phyloP scores from a whole-genome alignment of 2,329 filamentous ascomycete genomes.

The Cucurbitaria berberidis region DNA sequence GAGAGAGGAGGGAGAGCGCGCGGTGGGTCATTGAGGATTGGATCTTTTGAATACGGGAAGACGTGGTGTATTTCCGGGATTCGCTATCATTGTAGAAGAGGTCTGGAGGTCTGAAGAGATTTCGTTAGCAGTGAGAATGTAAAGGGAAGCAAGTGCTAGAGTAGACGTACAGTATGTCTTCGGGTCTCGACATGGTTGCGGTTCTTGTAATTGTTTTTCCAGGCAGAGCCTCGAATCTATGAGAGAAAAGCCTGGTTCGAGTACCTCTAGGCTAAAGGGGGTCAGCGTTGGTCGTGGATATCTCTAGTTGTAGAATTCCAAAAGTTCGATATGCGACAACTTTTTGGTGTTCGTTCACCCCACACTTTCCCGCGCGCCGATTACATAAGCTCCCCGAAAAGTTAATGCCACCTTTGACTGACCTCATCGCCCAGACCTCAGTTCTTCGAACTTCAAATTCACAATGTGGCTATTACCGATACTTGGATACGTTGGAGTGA shows the following conservation, averaged over 20 bases:
- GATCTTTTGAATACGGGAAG: conserved; percentile 92
- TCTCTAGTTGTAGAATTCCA: conserved; percentile 12
- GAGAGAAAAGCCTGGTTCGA: neutral
- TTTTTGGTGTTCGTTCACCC: conserved; percentile 33
- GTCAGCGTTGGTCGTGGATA: neutral
- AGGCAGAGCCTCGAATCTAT: neutral
- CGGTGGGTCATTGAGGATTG: conserved; percentile 94
- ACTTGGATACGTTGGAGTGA: conserved; percentile 84
- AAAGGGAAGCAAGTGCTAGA: conserved; percentile 8
- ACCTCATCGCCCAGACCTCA: conserved; percentile 30
- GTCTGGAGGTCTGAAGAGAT: conserved; percentile 75
- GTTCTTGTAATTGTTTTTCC: conserved; percentile 2
- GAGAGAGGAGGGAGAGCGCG: conserved; percentile 87
- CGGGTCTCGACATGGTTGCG: conserved; percentile 87
- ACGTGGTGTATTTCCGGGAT: conserved; percentile 96
- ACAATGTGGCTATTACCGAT: conserved; percentile 95
- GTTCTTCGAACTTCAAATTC: conserved; percentile 3
- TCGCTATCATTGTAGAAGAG: conserved; percentile 97
- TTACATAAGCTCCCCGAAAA: no score
- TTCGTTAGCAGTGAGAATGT: conserved; percentile 20
- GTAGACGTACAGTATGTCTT: conserved; percentile 80
- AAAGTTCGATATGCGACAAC: conserved; percentile 27
- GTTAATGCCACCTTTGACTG: conserved; percentile 36
- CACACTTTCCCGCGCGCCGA: conserved; percentile 21
- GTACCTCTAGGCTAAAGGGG: neutral